Conservation (phyloP, 2,329 filamentous ascomycete species). For the Atkinsonella hypoxylon region DNA sequence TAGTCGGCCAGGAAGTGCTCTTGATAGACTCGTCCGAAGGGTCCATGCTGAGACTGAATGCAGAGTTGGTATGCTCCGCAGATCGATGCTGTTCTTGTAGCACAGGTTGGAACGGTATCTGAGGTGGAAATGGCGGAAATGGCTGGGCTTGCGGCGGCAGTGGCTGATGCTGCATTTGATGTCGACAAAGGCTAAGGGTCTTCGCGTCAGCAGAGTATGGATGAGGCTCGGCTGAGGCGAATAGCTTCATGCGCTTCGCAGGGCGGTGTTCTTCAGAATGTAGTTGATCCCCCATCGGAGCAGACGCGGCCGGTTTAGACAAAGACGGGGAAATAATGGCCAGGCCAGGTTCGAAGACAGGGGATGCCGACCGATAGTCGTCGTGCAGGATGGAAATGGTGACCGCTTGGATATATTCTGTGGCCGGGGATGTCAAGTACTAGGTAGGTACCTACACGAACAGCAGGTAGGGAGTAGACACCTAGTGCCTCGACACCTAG, state of each 20-base stretch:
- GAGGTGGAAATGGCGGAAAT: not conserved
- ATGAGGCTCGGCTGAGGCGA: constrained; percentile 1
- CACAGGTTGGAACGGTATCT: not conserved
- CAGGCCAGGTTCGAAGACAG: not conserved
- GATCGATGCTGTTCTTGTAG: not conserved
- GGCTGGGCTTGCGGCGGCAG: not conserved
- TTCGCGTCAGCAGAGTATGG: not conserved
- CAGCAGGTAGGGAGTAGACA: too few species aligned
- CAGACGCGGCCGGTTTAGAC: not conserved
- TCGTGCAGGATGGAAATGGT: too few species aligned
- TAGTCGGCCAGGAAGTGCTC: not conserved
- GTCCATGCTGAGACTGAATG: not conserved
- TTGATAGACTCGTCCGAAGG: not conserved
- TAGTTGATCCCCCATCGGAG: constrained; percentile 9
- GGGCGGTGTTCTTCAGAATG: constrained; percentile 8
- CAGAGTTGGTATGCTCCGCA: not conserved
- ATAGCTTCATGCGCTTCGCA: constrained; percentile 14
- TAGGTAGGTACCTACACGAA: too few species aligned
- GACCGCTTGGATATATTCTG: not conserved
- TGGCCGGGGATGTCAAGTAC: not conserved
- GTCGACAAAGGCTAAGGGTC: not conserved
- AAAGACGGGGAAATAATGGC: not conserved
- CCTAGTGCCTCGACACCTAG: too few species aligned
- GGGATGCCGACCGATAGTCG: not conserved
- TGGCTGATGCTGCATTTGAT: not conserved